A percentile compares a stretch with the other conserved stretches of the same genome.
Conservation (phyloP, 768 basidiomycete species). For the Pisolithus orientalis region DNA sequence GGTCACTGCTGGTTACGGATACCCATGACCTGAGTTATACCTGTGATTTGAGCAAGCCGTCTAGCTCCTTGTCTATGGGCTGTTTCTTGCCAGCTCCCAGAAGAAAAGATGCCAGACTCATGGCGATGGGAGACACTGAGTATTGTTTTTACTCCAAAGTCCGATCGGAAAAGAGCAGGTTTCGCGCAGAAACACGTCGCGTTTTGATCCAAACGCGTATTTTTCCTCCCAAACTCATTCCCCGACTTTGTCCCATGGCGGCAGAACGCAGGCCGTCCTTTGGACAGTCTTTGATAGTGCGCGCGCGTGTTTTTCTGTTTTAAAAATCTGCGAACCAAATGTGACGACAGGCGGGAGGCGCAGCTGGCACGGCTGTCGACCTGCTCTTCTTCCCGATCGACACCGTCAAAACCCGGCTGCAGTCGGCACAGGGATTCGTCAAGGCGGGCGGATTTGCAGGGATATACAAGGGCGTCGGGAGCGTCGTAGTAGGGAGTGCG, state of each 20-base stretch:
- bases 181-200: no score
- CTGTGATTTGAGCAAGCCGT: constrained; percentile 52
- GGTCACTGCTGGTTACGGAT: constrained; percentile 8
- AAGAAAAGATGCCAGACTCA: constrained; percentile 55
- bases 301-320: constrained; percentile 14
- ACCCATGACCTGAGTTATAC: constrained; percentile 29
- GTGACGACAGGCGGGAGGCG: constrained; percentile 66
- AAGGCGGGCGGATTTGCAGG: constrained; percentile 83
- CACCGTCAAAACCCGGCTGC: constrained; percentile 92
- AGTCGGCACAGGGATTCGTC: constrained; percentile 81
- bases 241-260: constrained; percentile 12
- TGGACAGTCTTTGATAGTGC: constrained; percentile 41
- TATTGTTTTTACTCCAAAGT: no score
- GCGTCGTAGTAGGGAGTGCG: constrained; percentile 90
- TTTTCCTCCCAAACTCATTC: no score
- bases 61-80: constrained; percentile 53
- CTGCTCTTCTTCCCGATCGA: constrained; percentile 96
- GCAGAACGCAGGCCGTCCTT: constrained; percentile 34
- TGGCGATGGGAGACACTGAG: constrained; percentile 12
- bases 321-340: constrained; percentile 4
- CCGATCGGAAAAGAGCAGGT: no score
- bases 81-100: constrained; percentile 32
- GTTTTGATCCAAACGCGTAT: no score
- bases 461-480: constrained; percentile 90
- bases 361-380: constrained; percentile 92